Evolutionary conservation across 768 basidiomycete genomes (phyloP).

Genomic region (Lepiota brunneoincarnata): DNA sequence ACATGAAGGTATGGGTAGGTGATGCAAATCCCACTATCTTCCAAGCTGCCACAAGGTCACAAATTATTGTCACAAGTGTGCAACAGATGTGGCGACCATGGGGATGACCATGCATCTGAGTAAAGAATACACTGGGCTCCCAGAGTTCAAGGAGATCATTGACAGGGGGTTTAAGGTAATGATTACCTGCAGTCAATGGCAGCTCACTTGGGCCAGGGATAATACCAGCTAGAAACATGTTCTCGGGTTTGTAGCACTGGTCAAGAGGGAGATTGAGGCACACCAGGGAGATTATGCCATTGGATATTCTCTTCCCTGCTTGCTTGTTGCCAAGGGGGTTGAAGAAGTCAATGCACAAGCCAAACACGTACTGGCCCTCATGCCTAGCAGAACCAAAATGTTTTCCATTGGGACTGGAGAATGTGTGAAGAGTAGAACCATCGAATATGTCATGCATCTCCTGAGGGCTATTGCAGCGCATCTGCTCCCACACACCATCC

Average conservation of each 20-base stretch:
- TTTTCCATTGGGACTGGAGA: conserved; percentile 22
- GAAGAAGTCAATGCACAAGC: conserved; percentile 32
- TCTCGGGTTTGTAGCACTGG: conserved; percentile 29
- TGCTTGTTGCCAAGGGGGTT: conserved; percentile 31
- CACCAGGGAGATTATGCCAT: conserved; percentile 27
- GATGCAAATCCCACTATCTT: conserved; percentile 26
- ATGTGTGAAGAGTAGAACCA: conserved; percentile 21
- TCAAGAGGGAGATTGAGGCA: conserved; percentile 34
- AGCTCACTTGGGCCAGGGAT: conserved; percentile 41
- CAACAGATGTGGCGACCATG: conserved; percentile 25
- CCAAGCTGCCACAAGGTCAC: conserved; percentile 32
- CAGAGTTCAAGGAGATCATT: conserved; percentile 33
- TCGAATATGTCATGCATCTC: conserved; percentile 25
- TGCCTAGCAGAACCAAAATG: conserved; percentile 15
- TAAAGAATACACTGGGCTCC: conserved; percentile 26
- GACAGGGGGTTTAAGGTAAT: conserved; percentile 34
- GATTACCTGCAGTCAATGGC: conserved; percentile 28
- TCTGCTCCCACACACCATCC: conserved; percentile 15
- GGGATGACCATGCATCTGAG: conserved; percentile 18
- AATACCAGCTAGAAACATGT: conserved; percentile 36
- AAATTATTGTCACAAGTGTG: conserved; percentile 30
- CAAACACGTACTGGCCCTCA: conserved; percentile 24
- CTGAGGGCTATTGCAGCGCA: background rate
- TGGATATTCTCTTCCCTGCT: conserved; percentile 21
- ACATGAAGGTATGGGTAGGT: conserved; percentile 18